phyloP scores from a whole-genome alignment of 2,329 filamentous ascomycete species.

The Fusarium abutilonis region DNA sequence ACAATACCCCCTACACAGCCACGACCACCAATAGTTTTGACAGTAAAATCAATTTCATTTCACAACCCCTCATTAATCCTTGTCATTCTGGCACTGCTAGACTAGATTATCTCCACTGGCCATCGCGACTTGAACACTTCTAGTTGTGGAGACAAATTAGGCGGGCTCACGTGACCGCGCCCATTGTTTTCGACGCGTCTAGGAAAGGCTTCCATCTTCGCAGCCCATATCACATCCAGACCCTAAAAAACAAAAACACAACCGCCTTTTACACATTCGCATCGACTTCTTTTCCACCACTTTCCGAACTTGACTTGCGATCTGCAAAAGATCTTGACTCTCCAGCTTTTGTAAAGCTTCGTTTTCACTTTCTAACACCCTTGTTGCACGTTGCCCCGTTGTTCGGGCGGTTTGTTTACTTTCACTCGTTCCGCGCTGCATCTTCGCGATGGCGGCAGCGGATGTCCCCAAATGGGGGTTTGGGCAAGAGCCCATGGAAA shows the following conservation, averaged over 20 bases:
- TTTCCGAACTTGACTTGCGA: constrained; percentile 10
- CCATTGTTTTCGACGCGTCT: constrained; percentile 24
- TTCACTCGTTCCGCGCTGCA: constrained; percentile 33
- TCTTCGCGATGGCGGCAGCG: constrained; percentile 42
- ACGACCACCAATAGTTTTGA: constrained; percentile 2
- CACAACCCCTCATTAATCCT: constrained; percentile 15
- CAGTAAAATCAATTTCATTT: constrained; percentile 29
- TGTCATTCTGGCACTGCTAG: constrained; percentile 11
- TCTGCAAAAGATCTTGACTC: background rate
- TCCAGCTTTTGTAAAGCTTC: constrained; percentile 30
- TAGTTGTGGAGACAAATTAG: constrained; percentile 13
- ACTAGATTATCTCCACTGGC: constrained; percentile 18
- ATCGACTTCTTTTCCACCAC: constrained; percentile 5
- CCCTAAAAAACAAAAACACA: constrained; percentile 32
- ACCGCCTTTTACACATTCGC: constrained; percentile 18
- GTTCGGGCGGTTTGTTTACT: constrained; percentile 44
- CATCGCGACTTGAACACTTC: constrained; percentile 4
- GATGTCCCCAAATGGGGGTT: constrained; percentile 40
- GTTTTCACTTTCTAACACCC: background rate
- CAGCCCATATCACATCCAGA: constrained; percentile 27
- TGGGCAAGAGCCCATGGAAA: constrained; percentile 34
- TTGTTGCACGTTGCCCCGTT: constrained; percentile 33
- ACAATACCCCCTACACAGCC: background rate
- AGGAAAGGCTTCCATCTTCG: constrained; percentile 14
- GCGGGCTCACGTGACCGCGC: constrained; percentile 13